Evolutionary conservation across 768 basidiomycete species (phyloP), one percentile per base, ranked within the genome.

Genomic region (Scleroderma bovista): DNA sequence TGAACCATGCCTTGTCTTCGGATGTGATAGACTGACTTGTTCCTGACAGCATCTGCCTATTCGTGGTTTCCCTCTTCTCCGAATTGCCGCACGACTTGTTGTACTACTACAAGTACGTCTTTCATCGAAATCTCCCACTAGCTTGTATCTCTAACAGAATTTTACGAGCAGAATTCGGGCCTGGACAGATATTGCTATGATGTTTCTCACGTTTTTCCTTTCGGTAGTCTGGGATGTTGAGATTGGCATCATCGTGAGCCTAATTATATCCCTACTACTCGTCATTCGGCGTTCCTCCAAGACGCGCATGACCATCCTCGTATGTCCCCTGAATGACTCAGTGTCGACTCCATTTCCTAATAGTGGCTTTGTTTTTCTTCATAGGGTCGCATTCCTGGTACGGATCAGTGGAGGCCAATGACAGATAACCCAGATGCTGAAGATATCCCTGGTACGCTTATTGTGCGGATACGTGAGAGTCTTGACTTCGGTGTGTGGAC

Each of bases 141-240:
- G 26, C 26, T 29, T 29, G 5, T 29, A 9, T 29, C 26, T 29
- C 26, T 46, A 3, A 16, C 19, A 39, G 2, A 6, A 15, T 15
- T 36, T 2, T 13, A n/a, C n/a, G 31, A 19, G 46, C 26, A 61
- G 88, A 59, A 92, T 96, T 79, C 62, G 79, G n/a, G 89, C 95
- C n/a, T 94, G 91, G 89, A 80, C 82, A 33, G 95, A 98, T 63
- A 73, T 95, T 43, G 70, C 79, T 6, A 79, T 98, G 60, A 93
- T 97, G 87, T 70, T 73, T 19, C 76, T 93, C 46, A 97, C 96
- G 0, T 96, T 98, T 68, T 59, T 84, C 54, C 79, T 90, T 47
- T 93, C 92, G 2, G 82, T 96, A 48, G 66, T 96, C 20, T 93
- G 91, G 83, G 84, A 86, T 56, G 83, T 98, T 49, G 93, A 98